Evolutionary conservation across 1,284 basidiomycete genomes (phyloP), one percentile per base, ranked within the genome.

Genomic region (Ceratobasidium sp.): DNA sequence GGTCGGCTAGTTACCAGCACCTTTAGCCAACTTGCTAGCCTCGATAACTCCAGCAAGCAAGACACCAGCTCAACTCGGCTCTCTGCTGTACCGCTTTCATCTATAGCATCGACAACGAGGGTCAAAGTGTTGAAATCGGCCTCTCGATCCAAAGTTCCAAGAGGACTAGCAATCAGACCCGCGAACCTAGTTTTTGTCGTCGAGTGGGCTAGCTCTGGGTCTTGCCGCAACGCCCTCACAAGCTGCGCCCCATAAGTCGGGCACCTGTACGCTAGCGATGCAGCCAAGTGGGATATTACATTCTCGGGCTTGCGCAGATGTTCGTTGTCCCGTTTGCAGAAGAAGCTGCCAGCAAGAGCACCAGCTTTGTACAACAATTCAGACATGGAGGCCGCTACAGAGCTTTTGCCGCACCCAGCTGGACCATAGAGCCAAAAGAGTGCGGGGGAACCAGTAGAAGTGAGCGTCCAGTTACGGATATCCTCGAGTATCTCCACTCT

Each of bases 401-500:
- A n/a, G n/a, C n/a, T n/a, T n/a, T n/a, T n/a, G n/a, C n/a, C n/a
- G n/a, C n/a, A n/a, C n/a, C n/a, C n/a, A n/a, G n/a, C n/a, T n/a
- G n/a, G n/a, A n/a, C n/a, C n/a, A n/a, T n/a, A n/a, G 5, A 76
- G n/a, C 75, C 75, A 76, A 31, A 61, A 74, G 2, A 76, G 19
- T 5, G 59, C 11, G 22, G 46, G 29, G 4, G 22, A 39, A 1
- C 9, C 34, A 4, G 13, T 16, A 27, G 48, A 0, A 1, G 13
- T 11, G 9, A 49, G 48, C 3, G 39, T 13, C 66, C 66, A 69
- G 13, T 58, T n/a, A 0, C 41, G 11, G 16, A 69, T 46, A 27
- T 31, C 39, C 4, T 41, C 24, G 22, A 51, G 34, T 2, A 69
- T 31, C 5, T n/a, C n/a, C n/a, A n/a, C n/a, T n/a, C n/a, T n/a